These are phyloP conservation scores for Bipolaris gigantea DNA, from an alignment of 2,329 filamentous ascomycete species.

Conservation along the genomic window DNA sequence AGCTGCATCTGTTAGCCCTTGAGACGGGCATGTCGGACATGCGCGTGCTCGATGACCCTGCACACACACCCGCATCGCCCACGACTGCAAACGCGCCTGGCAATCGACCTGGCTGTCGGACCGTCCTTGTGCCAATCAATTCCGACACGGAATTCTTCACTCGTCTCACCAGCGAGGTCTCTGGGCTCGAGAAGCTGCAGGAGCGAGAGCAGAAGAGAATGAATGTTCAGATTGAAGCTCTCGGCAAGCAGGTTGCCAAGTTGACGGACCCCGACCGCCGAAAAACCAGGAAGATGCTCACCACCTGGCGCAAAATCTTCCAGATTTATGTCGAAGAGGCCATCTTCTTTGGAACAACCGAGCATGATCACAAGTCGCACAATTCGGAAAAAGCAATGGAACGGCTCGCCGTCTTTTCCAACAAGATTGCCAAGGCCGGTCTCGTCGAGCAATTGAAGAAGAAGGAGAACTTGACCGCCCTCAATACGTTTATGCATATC, in stretches of 20 bases:
- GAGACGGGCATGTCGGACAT: constrained; percentile 49
- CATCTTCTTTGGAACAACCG: constrained; percentile 79
- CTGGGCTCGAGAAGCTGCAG: constrained; percentile 69
- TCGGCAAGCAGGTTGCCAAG: constrained; percentile 66
- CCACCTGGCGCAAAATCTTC: constrained; percentile 79
- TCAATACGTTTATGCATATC: constrained; percentile 69
- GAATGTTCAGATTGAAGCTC: constrained; percentile 61
- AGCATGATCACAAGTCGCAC: constrained; percentile 69
- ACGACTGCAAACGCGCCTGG: constrained; percentile 1
- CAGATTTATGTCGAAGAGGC: constrained; percentile 77
- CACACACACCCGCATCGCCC: background rate
- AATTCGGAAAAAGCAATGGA: constrained; percentile 66
- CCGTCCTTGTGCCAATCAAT: constrained; percentile 73
- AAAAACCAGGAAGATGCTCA: constrained; percentile 65
- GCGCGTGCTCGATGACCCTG: constrained; percentile 35
- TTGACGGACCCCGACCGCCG: constrained; percentile 67
- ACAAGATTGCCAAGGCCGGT: constrained; percentile 63
- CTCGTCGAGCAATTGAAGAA: constrained; percentile 66
- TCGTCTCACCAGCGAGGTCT: constrained; percentile 71
- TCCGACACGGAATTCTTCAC: constrained; percentile 81
- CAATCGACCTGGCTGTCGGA: constrained; percentile 38
- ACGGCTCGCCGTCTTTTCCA: constrained; percentile 72
- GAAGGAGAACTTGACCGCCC: constrained; percentile 64
- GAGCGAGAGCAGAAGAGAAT: constrained; percentile 66
- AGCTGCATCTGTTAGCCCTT: constrained; percentile 63